Evolutionary conservation across 2,329 filamentous ascomycete genomes (phyloP).

Genomic region (Cryoendolithus antarcticus): DNA sequence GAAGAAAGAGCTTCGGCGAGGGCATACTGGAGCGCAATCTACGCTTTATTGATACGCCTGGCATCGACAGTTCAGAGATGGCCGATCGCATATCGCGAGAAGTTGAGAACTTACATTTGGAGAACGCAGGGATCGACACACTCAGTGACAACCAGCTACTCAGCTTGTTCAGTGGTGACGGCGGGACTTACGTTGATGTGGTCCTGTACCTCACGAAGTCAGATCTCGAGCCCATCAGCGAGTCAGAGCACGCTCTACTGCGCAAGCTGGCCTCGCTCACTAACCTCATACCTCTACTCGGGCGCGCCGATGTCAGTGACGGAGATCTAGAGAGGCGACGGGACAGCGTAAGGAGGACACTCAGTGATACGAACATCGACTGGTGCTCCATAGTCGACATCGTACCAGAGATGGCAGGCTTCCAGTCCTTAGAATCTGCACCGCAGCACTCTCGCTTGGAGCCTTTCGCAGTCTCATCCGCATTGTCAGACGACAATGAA

Average conservation of each 20-base stretch:
- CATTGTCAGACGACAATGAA: slow-evolving; percentile 58
- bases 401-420: slow-evolving; percentile 1
- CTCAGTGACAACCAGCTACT: slow-evolving; percentile 63
- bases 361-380: slow-evolving; percentile 2
- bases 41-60: slow-evolving; percentile 81
- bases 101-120: slow-evolving; percentile 2
- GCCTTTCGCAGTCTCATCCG: slow-evolving; percentile 69
- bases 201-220: slow-evolving; percentile 70
- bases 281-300: slow-evolving; percentile 74
- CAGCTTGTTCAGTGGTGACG: slow-evolving; percentile 65
- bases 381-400: slow-evolving; percentile 6
- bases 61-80: slow-evolving; percentile 45
- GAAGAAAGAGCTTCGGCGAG: slow-evolving; percentile 59
- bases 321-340: neutral
- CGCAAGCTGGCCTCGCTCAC: slow-evolving; percentile 51
- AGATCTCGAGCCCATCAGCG: slow-evolving; percentile 25
- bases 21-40: slow-evolving; percentile 79
- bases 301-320: slow-evolving; percentile 54
- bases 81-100: slow-evolving; percentile 36
- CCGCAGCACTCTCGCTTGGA: slow-evolving; percentile 4
- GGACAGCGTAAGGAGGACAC: neutral
- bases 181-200: slow-evolving; percentile 72
- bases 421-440: slow-evolving; percentile 1
- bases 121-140: slow-evolving; percentile 40
- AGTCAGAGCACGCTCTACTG: slow-evolving; percentile 12